Evolutionary conservation across 768 basidiomycete species (phyloP), one percentile per base, ranked within the genome.

Genomic region (Agrocybe pediades): DNA sequence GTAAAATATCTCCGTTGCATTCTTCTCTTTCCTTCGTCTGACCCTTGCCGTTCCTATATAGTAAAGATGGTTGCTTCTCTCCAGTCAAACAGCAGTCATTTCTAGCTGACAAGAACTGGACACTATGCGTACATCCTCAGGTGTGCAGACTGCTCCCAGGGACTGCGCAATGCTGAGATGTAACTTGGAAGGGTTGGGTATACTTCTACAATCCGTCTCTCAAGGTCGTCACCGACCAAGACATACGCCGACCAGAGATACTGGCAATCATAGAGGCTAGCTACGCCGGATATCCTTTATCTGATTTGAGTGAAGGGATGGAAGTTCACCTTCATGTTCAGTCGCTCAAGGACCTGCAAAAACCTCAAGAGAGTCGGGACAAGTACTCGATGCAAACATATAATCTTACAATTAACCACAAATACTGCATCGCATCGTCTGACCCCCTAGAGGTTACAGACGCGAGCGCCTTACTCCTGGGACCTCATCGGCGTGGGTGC

Each of bases 211-310:
- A 79, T 56, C 57, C 68, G 5, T 51, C 58, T 8, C 58, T 71
- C n/a, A 72, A 71, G 47, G 63, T 78, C 16, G 71, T 81, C 23
- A 75, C 77, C 23, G 79, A 81, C 57, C 78, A 81, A 48, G 81
- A 84, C 55, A 69, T 83, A 24, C 74, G 80, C 9, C 54, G 66
- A n/a, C 72, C 70, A 7, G 61, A 65, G 6, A 55, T 71, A 5
- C 62, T 72, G n/a, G 62, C 62, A n/a, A 49, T 62, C 11, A 60
- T 75, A 17, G 64, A 63, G 36, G 53, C 61, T 5, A 68, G 67
- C 43, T 65, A 68, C 21, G 41, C 47, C 15, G 59, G 64, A 15
- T 71, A 73, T 55, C 62, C 68, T 9, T 41, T 68, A 3, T 53
- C 63, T 15, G 64, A 62, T 39, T 62, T 76, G n/a, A 62, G 68